Conservation (phyloP, 1,284 basidiomycete species). For the Mycena sp. region DNA sequence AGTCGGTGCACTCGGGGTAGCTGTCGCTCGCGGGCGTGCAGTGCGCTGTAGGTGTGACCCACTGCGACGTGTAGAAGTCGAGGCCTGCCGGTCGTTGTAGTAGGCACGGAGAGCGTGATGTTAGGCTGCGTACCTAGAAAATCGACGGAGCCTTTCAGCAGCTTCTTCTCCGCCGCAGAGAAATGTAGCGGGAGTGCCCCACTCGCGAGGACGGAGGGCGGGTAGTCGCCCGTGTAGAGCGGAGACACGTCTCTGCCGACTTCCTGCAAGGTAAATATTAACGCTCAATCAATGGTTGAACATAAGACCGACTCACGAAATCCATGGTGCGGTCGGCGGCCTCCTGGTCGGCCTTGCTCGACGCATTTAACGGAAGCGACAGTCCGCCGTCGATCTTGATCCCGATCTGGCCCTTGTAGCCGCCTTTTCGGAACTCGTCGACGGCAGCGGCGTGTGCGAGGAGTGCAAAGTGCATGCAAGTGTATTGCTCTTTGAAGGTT, state of each 20-base stretch:
- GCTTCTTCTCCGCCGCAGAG: conserved; percentile 16
- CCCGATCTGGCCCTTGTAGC: conserved; percentile 29
- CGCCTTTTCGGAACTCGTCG: conserved; percentile 26
- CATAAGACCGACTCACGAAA: conserved; percentile 18
- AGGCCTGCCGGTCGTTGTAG: conserved; percentile 12
- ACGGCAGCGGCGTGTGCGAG: conserved; percentile 29
- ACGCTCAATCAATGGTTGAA: neutral
- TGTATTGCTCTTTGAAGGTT: conserved; percentile 24
- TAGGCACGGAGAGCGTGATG: neutral
- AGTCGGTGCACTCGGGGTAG: conserved; percentile 25
- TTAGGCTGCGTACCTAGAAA: conserved; percentile 17
- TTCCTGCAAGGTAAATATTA: conserved; percentile 12
- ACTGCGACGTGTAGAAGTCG: conserved; percentile 31
- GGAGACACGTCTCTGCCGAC: conserved; percentile 29
- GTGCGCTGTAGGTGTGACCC: conserved; percentile 23
- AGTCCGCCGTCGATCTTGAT: conserved; percentile 31
- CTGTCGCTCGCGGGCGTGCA: conserved; percentile 19
- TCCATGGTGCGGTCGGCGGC: conserved; percentile 30
- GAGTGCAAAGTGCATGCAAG: conserved; percentile 29
- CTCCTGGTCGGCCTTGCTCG: conserved; percentile 19
- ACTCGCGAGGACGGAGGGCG: conserved; percentile 21
- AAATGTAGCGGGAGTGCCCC: conserved; percentile 22
- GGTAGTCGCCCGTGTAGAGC: conserved; percentile 30
- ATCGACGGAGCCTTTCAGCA: conserved; percentile 30
- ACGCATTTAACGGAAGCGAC: conserved; percentile 21